Percentiles rank a stretch among this genome's conserved stretches.
phyloP scores from a whole-genome alignment of 1,284 basidiomycete genomes.

The Leccinum ponderosum region DNA sequence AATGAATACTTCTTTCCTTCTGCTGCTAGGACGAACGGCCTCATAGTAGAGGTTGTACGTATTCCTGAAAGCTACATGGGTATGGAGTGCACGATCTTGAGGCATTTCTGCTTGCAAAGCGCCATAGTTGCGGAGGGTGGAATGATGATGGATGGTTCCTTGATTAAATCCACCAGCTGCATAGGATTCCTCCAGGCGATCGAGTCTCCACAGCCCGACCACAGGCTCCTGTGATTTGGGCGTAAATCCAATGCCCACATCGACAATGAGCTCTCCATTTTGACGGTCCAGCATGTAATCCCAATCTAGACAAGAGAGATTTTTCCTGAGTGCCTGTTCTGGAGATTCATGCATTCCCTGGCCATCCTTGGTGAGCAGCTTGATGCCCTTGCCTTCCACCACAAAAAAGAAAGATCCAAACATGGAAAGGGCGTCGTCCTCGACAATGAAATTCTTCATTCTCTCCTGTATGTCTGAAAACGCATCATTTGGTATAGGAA shows the following conservation, averaged over 20 bases:
- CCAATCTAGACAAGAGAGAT: constrained; percentile 9
- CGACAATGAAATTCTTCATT: not conserved
- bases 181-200: not conserved
- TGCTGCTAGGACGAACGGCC: not conserved
- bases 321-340: not conserved
- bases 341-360: no score
- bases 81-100: not conserved
- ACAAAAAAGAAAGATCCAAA: no score
- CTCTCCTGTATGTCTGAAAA: no score
- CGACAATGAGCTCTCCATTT: not conserved
- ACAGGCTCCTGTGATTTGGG: no score
- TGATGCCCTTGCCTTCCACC: no score
- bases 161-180: not conserved
- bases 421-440: not conserved
- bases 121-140: not conserved
- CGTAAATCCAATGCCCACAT: not conserved
- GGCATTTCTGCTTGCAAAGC: not conserved
- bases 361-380: no score
- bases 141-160: not conserved
- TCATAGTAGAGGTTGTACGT: constrained; percentile 17
- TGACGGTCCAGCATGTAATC: constrained; percentile 9
- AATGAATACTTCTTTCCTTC: no score
- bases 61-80: constrained; percentile 9
- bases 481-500: not conserved
- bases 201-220: not conserved